These are phyloP conservation scores for Coleophoma crateriformis DNA, from an alignment of 2,329 filamentous ascomycete species.

Conservation along the genomic window DNA sequence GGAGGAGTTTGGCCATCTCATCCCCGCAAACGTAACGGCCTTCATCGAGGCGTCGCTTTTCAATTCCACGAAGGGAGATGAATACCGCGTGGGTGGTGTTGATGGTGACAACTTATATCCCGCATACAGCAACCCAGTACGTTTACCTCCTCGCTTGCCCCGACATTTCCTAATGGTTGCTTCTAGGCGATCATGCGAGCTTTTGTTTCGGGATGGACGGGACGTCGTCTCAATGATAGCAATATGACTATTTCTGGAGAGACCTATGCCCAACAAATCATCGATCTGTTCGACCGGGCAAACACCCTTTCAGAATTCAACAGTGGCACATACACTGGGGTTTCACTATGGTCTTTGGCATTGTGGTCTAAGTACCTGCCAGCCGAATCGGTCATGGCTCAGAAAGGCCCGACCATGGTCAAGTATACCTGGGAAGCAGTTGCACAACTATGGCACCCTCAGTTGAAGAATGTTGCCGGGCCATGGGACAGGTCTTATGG, in stretches of 20 bases:
- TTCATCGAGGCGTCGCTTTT: constrained; percentile 45
- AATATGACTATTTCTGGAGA: constrained; percentile 57
- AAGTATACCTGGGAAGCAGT: constrained; percentile 45
- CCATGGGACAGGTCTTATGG: constrained; percentile 61
- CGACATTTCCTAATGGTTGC: too few species aligned
- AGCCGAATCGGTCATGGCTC: constrained; percentile 44
- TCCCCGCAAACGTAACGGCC: constrained; percentile 30
- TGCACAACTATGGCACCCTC: constrained; percentile 49
- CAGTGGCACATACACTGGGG: constrained; percentile 54
- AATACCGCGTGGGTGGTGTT: constrained; percentile 54
- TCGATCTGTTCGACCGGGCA: constrained; percentile 49
- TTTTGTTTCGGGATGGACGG: constrained; percentile 53
- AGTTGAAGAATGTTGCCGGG: constrained; percentile 54
- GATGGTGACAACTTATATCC: constrained; percentile 58
- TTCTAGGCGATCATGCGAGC: constrained; percentile 50
- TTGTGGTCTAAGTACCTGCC: constrained; percentile 56
- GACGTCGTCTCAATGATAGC: constrained; percentile 42
- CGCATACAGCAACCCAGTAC: constrained; percentile 51
- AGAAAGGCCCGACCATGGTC: constrained; percentile 46
- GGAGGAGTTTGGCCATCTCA: constrained; percentile 49
- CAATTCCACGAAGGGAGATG: constrained; percentile 52
- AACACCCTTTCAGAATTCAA: constrained; percentile 53
- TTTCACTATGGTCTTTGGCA: constrained; percentile 52
- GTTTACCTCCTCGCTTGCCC: constrained; percentile 5
- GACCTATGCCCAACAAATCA: constrained; percentile 46